A percentile compares a stretch with the other conserved stretches of the same genome.
These are phyloP conservation scores for Dionaea muscipula DNA, from an alignment of 179 eudicot genomes.

Conservation along the genomic window DNA sequence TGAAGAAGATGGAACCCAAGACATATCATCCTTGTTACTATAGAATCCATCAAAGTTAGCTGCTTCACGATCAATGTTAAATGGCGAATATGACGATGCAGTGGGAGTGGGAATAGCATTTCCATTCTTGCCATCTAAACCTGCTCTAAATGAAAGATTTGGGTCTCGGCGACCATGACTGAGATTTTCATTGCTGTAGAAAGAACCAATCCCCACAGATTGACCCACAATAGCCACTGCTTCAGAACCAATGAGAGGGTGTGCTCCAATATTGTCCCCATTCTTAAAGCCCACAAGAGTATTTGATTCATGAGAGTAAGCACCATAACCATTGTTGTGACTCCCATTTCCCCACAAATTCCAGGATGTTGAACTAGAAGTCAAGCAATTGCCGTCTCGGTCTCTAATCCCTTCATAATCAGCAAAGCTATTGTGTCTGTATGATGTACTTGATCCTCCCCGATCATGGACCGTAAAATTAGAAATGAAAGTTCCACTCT, in stretches of 20 bases:
- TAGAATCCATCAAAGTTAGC: slow-evolving; percentile 21
- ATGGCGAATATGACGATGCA: slow-evolving; percentile 22
- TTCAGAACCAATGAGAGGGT: slow-evolving; percentile 21
- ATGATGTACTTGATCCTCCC: slow-evolving; percentile 26
- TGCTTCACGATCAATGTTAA: slow-evolving; percentile 26
- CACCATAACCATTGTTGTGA: slow-evolving; percentile 14
- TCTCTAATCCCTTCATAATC: slow-evolving; percentile 30
- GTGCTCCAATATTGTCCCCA: slow-evolving; percentile 23
- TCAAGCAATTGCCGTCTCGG: slow-evolving; percentile 21
- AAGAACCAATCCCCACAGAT: slow-evolving; percentile 19
- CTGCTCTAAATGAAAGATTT: slow-evolving; percentile 16
- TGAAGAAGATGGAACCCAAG: slow-evolving; percentile 26
- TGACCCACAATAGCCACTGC: slow-evolving; percentile 28
- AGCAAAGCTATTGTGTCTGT: slow-evolving; percentile 18
- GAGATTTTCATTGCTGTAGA: slow-evolving; percentile 17
- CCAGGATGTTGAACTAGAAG: slow-evolving; percentile 28
- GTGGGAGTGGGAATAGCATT: slow-evolving; percentile 10
- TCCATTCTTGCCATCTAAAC: slow-evolving; percentile 15
- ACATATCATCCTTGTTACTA: slow-evolving; percentile 23
- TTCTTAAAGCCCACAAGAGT: slow-evolving; percentile 18
- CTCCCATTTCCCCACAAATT: slow-evolving; percentile 42
- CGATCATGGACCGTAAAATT: slow-evolving; percentile 28
- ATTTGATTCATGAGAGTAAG: slow-evolving; percentile 12
- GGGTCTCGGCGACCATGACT: slow-evolving; percentile 22
- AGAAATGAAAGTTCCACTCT: slow-evolving; percentile 22